Evolutionary conservation across 1,139 yeast species (phyloP).

Genomic region (Yamadazyma membranifaciens): DNA sequence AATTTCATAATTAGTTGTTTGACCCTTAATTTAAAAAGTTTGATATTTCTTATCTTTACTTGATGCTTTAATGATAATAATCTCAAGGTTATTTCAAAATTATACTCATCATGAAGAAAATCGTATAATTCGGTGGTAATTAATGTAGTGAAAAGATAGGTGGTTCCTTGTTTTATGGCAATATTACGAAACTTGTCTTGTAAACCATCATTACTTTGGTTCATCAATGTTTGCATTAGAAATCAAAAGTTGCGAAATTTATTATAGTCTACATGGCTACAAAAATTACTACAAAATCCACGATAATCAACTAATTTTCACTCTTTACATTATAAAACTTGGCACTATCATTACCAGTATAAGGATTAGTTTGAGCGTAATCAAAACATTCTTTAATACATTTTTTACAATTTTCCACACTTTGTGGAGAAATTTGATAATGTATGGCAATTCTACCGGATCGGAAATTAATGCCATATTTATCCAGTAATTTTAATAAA

Average conservation of each 20-base stretch:
- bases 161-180: neutral
- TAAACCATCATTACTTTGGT: neutral
- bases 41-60: conserved; percentile 28
- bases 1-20: conserved; percentile 23
- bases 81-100: conserved; percentile 34
- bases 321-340: conserved; percentile 4
- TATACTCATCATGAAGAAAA: conserved; percentile 31
- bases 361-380: conserved; percentile 32
- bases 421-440: conserved; percentile 67
- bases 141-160: conserved; percentile 19
- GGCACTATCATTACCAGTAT: neutral
- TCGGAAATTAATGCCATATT: conserved; percentile 64
- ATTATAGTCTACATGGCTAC: neutral
- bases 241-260: conserved; percentile 6
- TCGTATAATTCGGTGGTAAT: conserved; percentile 15
- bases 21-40: conserved; percentile 15
- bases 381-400: conserved; percentile 60
- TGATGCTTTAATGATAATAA: conserved; percentile 32
- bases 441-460: conserved; percentile 85
- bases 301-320: neutral
- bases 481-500: conserved; percentile 53
- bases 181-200: neutral
- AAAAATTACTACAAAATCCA: neutral
- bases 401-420: conserved; percentile 62
- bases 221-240: neutral